These are phyloP conservation scores for Ganoderma multipileum DNA, from an alignment of 1,284 basidiomycete genomes.

Conservation along the genomic window DNA sequence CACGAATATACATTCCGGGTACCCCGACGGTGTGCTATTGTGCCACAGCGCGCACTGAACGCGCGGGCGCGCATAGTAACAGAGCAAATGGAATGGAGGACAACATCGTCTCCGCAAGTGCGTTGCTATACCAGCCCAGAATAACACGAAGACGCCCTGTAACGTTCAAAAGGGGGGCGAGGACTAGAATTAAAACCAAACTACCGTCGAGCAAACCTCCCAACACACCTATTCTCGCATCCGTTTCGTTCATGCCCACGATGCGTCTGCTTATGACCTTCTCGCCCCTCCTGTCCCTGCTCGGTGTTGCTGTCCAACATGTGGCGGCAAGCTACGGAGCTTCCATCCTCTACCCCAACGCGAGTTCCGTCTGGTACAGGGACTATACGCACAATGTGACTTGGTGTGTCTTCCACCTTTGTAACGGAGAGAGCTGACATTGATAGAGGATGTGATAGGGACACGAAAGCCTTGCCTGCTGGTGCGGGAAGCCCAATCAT, in stretches of 20 bases:
- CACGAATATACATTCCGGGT: neutral
- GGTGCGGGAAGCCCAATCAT: slow-evolving; percentile 46
- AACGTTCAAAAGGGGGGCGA: neutral
- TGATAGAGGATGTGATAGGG: slow-evolving; percentile 40
- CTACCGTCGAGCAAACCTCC: neutral
- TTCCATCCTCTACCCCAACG: slow-evolving; percentile 22
- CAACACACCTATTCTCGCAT: neutral
- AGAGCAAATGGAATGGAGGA: neutral
- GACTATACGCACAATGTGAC: slow-evolving; percentile 27
- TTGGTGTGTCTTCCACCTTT: slow-evolving; percentile 18
- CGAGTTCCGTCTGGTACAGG: slow-evolving; percentile 23
- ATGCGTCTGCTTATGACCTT: neutral
- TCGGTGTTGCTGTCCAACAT: neutral
- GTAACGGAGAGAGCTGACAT: slow-evolving; percentile 26
- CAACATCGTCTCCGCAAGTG: neutral
- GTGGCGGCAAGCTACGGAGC: slow-evolving; percentile 1
- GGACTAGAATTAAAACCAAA: neutral
- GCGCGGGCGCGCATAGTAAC: neutral
- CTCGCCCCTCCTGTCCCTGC: neutral
- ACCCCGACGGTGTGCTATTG: neutral
- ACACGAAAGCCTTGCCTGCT: slow-evolving; percentile 45
- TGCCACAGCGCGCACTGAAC: neutral
- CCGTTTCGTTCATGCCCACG: neutral
- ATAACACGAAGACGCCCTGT: neutral
- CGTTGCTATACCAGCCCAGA: neutral